These are phyloP conservation scores for Polytrichum formosum DNA, from an alignment of 225 moss, liverwort and hornwort genomes.

Conservation along the genomic window DNA sequence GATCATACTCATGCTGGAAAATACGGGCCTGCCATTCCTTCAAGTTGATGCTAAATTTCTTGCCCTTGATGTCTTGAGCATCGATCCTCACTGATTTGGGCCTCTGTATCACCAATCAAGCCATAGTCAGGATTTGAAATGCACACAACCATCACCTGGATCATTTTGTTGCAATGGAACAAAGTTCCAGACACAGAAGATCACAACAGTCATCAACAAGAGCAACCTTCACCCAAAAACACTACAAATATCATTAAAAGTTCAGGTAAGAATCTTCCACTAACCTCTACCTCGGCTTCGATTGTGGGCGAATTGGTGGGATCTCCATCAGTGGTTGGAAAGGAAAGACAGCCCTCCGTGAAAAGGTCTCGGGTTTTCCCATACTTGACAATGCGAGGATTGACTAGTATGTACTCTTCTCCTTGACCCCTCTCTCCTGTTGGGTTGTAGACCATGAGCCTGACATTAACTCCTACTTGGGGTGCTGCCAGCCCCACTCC, in stretches of 20 bases:
- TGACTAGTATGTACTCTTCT: slow-evolving; percentile 77
- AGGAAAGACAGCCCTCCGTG: slow-evolving; percentile 85
- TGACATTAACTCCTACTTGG: slow-evolving; percentile 86
- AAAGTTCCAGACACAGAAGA: not conserved
- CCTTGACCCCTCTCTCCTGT: slow-evolving; percentile 76
- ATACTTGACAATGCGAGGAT: slow-evolving; percentile 89
- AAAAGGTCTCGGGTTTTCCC: slow-evolving; percentile 72
- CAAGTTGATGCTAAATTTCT: slow-evolving; percentile 78
- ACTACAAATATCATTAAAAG: not conserved
- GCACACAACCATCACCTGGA: not conserved
- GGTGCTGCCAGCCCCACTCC: slow-evolving; percentile 93
- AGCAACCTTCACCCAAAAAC: not conserved
- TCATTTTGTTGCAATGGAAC: not conserved
- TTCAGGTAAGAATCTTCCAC: not conserved
- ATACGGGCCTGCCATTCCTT: slow-evolving; percentile 91
- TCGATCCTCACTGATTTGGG: slow-evolving; percentile 77
- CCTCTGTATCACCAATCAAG: slow-evolving; percentile 33
- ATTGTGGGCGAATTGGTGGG: slow-evolving; percentile 42
- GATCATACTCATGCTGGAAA: slow-evolving; percentile 95
- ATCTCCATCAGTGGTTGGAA: slow-evolving; percentile 53
- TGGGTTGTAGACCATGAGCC: slow-evolving; percentile 94
- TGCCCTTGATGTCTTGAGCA: slow-evolving; percentile 86
- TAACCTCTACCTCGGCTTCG: slow-evolving; percentile 50
- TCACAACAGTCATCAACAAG: no score
- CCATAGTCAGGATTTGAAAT: not conserved